These are phyloP conservation scores for Rhodamnia argentea DNA, from an alignment of 345 rosid genomes.

Conservation along the genomic window DNA sequence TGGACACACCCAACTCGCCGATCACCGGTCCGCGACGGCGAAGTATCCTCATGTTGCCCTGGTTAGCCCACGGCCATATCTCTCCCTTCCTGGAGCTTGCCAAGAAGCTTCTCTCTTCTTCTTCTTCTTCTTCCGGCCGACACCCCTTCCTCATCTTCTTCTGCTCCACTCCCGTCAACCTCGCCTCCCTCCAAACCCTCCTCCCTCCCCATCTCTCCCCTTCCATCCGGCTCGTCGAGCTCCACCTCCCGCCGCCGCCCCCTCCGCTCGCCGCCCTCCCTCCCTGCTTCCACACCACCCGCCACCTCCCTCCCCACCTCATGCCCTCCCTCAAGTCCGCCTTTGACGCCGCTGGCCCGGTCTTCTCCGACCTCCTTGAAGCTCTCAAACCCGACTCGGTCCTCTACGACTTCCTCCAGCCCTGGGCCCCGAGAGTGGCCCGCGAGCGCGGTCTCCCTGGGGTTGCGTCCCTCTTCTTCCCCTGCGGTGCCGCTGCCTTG, in stretches of 20 bases:
- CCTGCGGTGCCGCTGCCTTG: not conserved
- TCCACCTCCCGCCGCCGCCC: conserved; percentile 11
- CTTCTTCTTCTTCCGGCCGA: not conserved
- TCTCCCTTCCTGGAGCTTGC: conserved; percentile 25
- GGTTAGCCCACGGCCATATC: conserved; percentile 30
- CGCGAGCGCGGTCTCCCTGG: conserved; percentile 1
- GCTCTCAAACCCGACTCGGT: conserved; percentile 12
- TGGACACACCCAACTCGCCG: not conserved
- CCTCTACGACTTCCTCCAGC: conserved; percentile 20
- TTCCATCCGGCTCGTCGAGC: conserved; percentile 11
- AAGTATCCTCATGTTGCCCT: conserved; percentile 23
- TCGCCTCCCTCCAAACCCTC: not conserved
- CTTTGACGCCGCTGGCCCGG: conserved; percentile 6
- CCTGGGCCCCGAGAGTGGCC: conserved; percentile 18
- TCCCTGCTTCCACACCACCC: conserved; percentile 17
- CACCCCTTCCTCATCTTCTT: conserved; percentile 9
- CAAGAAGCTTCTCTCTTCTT: conserved; percentile 5
- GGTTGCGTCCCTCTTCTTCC: conserved; percentile 3
- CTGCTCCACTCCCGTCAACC: conserved; percentile 24
- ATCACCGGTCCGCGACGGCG: not conserved
- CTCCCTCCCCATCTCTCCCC: not conserved
- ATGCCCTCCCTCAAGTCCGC: conserved; percentile 12
- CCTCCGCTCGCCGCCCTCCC: conserved; percentile 6
- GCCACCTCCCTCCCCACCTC: conserved; percentile 24
- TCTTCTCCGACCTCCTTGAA: conserved; percentile 4